A percentile compares a stretch with the other conserved stretches of the same genome.
Conservation (phyloP, 176 grass and related monocot genomes). For the Dactylis glomerata region DNA sequence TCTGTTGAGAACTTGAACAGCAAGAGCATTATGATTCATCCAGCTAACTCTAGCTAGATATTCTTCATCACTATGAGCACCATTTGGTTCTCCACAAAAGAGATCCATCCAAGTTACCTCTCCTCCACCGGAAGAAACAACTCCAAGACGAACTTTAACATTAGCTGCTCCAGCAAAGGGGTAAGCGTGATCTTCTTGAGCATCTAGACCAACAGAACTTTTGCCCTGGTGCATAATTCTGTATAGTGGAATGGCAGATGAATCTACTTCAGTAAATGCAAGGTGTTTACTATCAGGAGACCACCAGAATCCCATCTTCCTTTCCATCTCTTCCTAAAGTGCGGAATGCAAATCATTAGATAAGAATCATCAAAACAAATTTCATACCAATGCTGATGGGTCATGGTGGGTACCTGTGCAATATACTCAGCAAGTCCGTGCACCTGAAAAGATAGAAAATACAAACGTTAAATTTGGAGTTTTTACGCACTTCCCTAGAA, state of each 20-base stretch:
- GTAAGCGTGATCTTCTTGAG: slow-evolving; percentile 97
- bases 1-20: slow-evolving; percentile 89
- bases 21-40: slow-evolving; percentile 79
- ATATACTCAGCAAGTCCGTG: slow-evolving; percentile 96
- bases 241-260: slow-evolving; percentile 86
- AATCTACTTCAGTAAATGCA: slow-evolving; percentile 90
- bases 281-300: slow-evolving; percentile 90
- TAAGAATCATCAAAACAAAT: neutral
- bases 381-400: slow-evolving; percentile 20
- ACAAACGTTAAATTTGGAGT: slow-evolving; percentile 54
- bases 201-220: slow-evolving; percentile 66
- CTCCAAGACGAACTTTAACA: slow-evolving; percentile 82
- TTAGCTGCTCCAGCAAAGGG: slow-evolving; percentile 95
- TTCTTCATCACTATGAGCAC: slow-evolving; percentile 61
- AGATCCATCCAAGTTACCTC: slow-evolving; percentile 95
- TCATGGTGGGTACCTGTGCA: slow-evolving; percentile 64
- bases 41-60: slow-evolving; percentile 97
- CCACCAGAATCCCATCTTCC: slow-evolving; percentile 99
- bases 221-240: slow-evolving; percentile 99
- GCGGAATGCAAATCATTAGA: slow-evolving; percentile 34
- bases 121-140: slow-evolving; percentile 71
- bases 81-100: slow-evolving; percentile 55
- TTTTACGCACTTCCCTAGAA: neutral
- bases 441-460: slow-evolving; percentile 79
- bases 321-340: slow-evolving; percentile 98